Evolutionary conservation across 768 basidiomycete genomes (phyloP), one percentile per base, ranked within the genome.

Genomic region (Lentinula sp.): DNA sequence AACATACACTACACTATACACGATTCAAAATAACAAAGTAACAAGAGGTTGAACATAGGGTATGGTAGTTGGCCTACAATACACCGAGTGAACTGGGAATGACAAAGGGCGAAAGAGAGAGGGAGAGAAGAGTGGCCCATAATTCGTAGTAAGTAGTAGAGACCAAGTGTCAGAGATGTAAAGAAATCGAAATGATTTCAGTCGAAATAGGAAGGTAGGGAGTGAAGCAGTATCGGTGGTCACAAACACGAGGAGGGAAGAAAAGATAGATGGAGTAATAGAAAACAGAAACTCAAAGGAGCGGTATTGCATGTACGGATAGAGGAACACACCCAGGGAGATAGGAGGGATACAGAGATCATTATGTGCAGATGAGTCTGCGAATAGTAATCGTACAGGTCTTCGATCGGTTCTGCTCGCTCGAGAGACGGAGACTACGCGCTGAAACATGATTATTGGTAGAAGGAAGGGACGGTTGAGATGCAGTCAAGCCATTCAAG

Each of bases 1-100:
- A 56, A 56, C 55, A 56, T 56, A 56, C 40, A 56, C 39, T 42
- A 56, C 37, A 54, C 53, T 54, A 43, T 56, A 56, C 55, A 56
- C 40, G 21, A 54, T 54, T 54, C 53, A 13, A 54, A 51, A 28
- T 51, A 51, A 31, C 53, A 13, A 54, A 51, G 13, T 51, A 51
- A 31, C 28, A 35, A 51, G 15, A 32, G 35, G 53, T 54, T 40
- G 34, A 39, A 37, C 53, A 40, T 39, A 54, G 55, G 23, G 39
- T 56, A 56, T 21, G 11, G 55, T 43, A 56, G 55, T 43, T 54
- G 39, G 21, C 23, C 39, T 56, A 43, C 55, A 28, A 43, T 56
- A 56, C 55, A 56, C 37, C 39, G 43, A 56, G 31, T 52, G 11
- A 52, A 34, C 7, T 52, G 21, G 46, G n/a, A 48, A 5, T 21